Evolutionary conservation across 306 rosid species (phyloP).

Genomic region (Astragalus membranaceus): DNA sequence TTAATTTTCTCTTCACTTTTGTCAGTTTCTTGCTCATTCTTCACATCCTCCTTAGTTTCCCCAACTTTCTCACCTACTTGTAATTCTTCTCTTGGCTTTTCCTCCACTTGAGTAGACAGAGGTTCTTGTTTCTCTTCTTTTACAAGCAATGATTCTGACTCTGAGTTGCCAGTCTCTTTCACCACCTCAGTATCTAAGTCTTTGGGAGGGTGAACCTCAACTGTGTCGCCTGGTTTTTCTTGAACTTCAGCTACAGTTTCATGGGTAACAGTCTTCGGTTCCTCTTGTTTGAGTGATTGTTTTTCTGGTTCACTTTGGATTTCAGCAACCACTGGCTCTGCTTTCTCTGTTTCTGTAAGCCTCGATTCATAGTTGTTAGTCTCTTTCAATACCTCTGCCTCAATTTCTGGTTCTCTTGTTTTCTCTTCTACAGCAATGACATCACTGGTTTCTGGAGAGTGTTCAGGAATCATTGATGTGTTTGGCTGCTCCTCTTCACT

Average conservation of each 20-base stretch:
- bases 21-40: conserved; percentile 18
- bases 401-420: conserved; percentile 24
- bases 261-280: conserved; percentile 1
- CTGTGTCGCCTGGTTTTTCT: conserved; percentile 5
- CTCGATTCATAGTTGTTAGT: not conserved
- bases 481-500: conserved; percentile 16
- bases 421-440: not conserved
- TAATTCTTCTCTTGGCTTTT: conserved; percentile 19
- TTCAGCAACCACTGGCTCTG: conserved; percentile 23
- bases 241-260: conserved; percentile 1
- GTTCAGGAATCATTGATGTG: not conserved
- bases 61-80: conserved; percentile 24
- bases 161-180: conserved; percentile 17
- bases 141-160: conserved; percentile 14
- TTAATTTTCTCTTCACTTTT: conserved; percentile 22
- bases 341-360: conserved; percentile 14
- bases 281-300: conserved; percentile 13
- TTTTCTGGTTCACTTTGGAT: conserved; percentile 21
- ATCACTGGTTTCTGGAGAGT: conserved; percentile 11
- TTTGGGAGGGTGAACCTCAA: not conserved
- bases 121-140: conserved; percentile 16
- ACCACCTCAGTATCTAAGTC: conserved; percentile 13
- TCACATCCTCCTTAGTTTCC: conserved; percentile 22
- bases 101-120: conserved; percentile 19
- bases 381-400: conserved; percentile 8